phyloP scores from a whole-genome alignment of 345 rosid genomes.

The Eutrema yunnanense region DNA sequence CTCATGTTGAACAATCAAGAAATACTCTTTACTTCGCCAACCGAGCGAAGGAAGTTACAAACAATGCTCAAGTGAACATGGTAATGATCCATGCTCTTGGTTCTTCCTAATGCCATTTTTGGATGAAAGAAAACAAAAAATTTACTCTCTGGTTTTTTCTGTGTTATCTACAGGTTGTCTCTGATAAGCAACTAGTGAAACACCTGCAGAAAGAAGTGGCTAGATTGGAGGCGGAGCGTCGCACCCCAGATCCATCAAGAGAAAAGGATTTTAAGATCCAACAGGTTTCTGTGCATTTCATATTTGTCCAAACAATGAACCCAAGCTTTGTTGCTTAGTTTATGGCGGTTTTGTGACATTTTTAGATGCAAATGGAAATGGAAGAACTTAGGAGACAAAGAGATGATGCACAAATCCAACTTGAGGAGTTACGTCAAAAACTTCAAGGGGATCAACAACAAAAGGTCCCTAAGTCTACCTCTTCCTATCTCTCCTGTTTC shows the following conservation, averaged over 20 bases:
- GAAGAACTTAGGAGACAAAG: constrained; percentile 86
- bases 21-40: constrained; percentile 94
- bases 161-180: constrained; percentile 56
- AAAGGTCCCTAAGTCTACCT: constrained; percentile 8
- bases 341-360: constrained; percentile 3
- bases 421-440: constrained; percentile 74
- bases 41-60: constrained; percentile 98
- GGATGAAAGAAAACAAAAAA: neutral
- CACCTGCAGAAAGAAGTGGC: constrained; percentile 99
- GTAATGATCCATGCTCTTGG: constrained; percentile 36
- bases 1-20: constrained; percentile 95
- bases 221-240: constrained; percentile 91
- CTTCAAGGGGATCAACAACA: constrained; percentile 61
- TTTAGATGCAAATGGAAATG: constrained; percentile 93
- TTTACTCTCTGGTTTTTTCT: neutral
- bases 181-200: constrained; percentile 94
- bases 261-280: constrained; percentile 88
- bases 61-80: constrained; percentile 98
- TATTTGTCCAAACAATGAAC: neutral
- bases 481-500: neutral
- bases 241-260: constrained; percentile 86
- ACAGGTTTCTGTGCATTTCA: constrained; percentile 41
- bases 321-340: neutral
- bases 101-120: neutral
- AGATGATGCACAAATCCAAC: constrained; percentile 77